Evolutionary conservation across 192 early-diverging fungal species (phyloP), one percentile per base, ranked within the genome.

Genomic region (Coemansia asiatica): DNA sequence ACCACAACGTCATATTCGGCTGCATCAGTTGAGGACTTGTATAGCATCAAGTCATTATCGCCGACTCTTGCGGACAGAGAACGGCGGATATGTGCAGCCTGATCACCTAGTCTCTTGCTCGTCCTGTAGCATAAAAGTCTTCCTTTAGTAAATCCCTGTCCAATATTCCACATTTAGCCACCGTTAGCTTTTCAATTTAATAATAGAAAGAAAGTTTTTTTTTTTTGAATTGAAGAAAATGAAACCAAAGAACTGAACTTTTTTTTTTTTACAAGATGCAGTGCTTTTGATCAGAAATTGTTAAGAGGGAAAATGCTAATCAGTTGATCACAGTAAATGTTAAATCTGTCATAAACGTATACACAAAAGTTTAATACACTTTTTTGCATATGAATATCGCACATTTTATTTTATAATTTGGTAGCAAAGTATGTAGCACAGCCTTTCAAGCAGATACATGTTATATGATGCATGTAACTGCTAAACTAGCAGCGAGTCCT

Each of bases 1-100:
- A 93, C 89, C 60, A 93, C 85, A 1, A 93, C 91, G 76, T 93
- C 91, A 62, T 60, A 82, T 9, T 75, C 69, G 23, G 55, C 60
- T 9, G 59, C 27, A n/a, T 51, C 60, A 10, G 44, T 12, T 0
- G 70, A 33, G 7, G 70, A 38, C n/a, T 31, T 71, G 50, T 71
- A 71, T 27, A 71, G 69, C n/a, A n/a, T n/a, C 56, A 60, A 53
- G 49, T 19, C 47, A 9, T 3, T 44, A 13, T 44, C 40, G 40
- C 12, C 10, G 15, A 44, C 40, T 13, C 15, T 2, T 5, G 12
- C 15, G 15, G 40, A 44, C 40, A 44, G 15, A 44, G 18, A 3
- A 16, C 40, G 10, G 40, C 40, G 10, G 40, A 2, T 2, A 44
- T 44, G 15, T 13, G 40, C 40, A 12, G 5, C 15, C 10, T 44